Base-by-base conservation (phyloP, 2,329 filamentous ascomycete genomes). In the Hypoxylon sp. region DNA sequence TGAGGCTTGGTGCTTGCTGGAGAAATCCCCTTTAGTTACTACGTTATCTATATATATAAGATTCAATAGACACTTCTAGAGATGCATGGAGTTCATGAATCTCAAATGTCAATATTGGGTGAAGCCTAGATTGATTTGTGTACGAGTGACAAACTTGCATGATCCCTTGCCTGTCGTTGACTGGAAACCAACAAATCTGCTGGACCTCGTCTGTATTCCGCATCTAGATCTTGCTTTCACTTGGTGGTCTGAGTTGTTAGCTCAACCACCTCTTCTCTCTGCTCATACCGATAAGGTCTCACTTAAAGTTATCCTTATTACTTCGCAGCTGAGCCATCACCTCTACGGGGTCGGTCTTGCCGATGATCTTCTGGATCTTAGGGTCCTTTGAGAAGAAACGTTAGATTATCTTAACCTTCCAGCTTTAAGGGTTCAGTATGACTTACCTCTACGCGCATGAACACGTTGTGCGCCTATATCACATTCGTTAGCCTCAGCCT, bases 311-410 rank as follows among this genome's bases (percentile, higher is more conserved):
- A 78, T 97, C 94, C 89, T 98, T 99, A 91, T 97, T 91, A 81
- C 97, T 93, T 60, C 96, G 87, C 75, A 98, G 83, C 75, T 91
- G 91, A 33, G 86, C 87, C 92, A 99, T 97, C 14, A 98, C 94
- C 54, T 92, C 89, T 1, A 95, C 85, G 0, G 94, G 91, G 44
- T 94, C 88, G 0, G 88, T 93, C 82, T 94, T 90, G 46, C 94
- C 94, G 0, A 94, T 96, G 10, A 87, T 91, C 81, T 94, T 92
- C 77, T 97, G 93, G 59, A 99, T 91, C 68, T 88, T 88, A 0
- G 94, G 92, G 74, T 98, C 94, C 88, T 94, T 42, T 17, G 13
- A 22, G 44, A 24, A 35, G 24, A 17, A 13, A 26, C 19, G 44
- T 63, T 37, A 52, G 52, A 1, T 29, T 39, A n/a, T 24, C 17